Percentiles rank a stretch among this genome's conserved stretches.
phyloP scores from a whole-genome alignment of 805 yeast genomes.

The Starmerella davenportii region DNA sequence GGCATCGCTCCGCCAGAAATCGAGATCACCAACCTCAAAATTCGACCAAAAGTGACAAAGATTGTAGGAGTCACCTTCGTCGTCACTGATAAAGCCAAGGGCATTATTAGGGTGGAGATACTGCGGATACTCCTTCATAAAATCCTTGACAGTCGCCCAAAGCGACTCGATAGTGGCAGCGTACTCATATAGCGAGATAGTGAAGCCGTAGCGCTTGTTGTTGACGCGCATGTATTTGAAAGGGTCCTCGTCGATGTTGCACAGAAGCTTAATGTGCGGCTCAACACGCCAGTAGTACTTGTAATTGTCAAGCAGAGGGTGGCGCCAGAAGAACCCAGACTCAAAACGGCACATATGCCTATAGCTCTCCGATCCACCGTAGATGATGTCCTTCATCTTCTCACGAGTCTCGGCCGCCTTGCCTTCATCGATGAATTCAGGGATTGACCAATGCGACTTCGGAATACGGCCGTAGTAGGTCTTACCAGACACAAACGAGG shows the following conservation, averaged over 20 bases:
- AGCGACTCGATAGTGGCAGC: conserved; percentile 54
- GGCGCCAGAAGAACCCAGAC: conserved; percentile 68
- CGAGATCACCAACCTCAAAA: conserved; percentile 59
- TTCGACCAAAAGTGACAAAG: conserved; percentile 80
- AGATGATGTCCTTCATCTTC: conserved; percentile 42
- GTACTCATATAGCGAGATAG: conserved; percentile 55
- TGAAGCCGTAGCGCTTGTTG: conserved; percentile 55
- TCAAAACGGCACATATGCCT: conserved; percentile 85
- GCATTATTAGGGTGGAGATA: conserved; percentile 43
- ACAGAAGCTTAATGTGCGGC: conserved; percentile 55
- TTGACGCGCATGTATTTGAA: conserved; percentile 68
- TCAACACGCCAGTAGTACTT: conserved; percentile 91
- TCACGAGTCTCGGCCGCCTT: conserved; percentile 48
- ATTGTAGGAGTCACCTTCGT: conserved; percentile 53
- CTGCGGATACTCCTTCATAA: conserved; percentile 41
- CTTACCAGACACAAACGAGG: conserved; percentile 42
- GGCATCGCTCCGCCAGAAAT: conserved; percentile 41
- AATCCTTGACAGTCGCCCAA: conserved; percentile 56
- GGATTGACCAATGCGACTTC: conserved; percentile 70
- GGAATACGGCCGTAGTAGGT: conserved; percentile 60
- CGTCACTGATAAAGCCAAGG: conserved; percentile 54
- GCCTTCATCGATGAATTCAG: conserved; percentile 57
- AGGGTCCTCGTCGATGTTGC: conserved; percentile 64
- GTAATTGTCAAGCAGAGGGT: conserved; percentile 45
- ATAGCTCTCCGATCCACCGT: conserved; percentile 59